phyloP scores from a whole-genome alignment of 164 flowering plant genomes.

The Stephania cephalantha region DNA sequence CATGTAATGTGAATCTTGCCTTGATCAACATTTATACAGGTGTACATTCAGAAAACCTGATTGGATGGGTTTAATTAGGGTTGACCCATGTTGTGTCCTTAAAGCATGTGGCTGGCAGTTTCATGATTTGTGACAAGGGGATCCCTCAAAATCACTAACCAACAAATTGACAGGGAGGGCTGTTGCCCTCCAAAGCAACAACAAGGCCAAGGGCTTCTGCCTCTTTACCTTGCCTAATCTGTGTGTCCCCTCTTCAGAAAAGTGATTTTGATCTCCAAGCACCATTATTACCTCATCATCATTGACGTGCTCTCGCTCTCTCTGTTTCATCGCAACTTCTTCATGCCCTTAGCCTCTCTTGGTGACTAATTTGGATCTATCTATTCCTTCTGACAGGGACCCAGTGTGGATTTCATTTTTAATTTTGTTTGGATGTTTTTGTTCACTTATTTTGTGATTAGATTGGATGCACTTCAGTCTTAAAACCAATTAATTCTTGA shows the following conservation, averaged over 20 bases:
- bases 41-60: neutral
- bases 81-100: neutral
- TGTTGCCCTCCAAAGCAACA: neutral
- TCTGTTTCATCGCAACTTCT: neutral
- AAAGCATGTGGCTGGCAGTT: slow-evolving; percentile 1
- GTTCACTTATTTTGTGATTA: too few species aligned
- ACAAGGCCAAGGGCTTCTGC: neutral
- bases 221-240: neutral
- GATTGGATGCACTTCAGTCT: too few species aligned
- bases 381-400: neutral
- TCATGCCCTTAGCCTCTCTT: neutral
- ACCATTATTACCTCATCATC: slow-evolving; percentile 1
- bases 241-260: neutral
- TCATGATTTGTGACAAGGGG: neutral
- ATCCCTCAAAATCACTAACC: neutral
- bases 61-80: neutral
- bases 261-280: neutral
- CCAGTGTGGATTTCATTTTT: neutral
- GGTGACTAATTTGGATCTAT: neutral
- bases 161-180: slow-evolving; percentile 1
- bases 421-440: too few species aligned
- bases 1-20: neutral
- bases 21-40: neutral
- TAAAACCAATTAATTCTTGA: too few species aligned
- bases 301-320: neutral